Evolutionary conservation across 192 early-diverging fungal genomes (phyloP), one percentile per base, ranked within the genome.

Genomic region (Piromyces finnis): DNA sequence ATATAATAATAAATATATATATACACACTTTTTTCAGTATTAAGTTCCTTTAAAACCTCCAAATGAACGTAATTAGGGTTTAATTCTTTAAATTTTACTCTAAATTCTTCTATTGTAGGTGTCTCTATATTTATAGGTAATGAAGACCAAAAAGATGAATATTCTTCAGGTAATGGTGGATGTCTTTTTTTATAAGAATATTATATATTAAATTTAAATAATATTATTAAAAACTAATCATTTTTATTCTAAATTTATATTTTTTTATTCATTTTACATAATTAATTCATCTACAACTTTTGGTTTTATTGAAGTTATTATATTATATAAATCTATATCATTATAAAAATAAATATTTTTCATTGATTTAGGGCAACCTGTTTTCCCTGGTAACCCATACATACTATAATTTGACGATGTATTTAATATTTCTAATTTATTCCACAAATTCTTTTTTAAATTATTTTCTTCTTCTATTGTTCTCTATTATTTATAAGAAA

Each of bases 11-110:
- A 51, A 77, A 28, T 78, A 26, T 81, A n/a, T n/a, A n/a, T n/a
- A n/a, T n/a, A n/a, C n/a, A n/a, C n/a, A 79, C 29, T 28, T 29
- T 77, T 77, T 29, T 68, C 51, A 28, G 77, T 82, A 77, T 80
- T 82, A 27, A 77, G 5, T 13, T 30, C 77, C 28, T 85, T 82
- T 30, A 86, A 81, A 17, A 82, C 29, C 16, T 84, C 86, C 22
- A 84, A 78, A 36, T 86, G 85, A 27, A 15, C 13, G 51, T 59
- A 79, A 27, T 17, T 32, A 18, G 84, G 82, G 37, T 79, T 27
- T 15, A 86, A 77, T 59, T 86, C 81, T n/a, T 78, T 28, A 79
- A 82, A 86, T 28, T 86, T 28, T 30, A 80, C 11, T 17, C 78
- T 41, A 59, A 87, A 78, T 18, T 85, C 83, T 51, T 84, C 83